phyloP scores from a whole-genome alignment of 1,139 yeast genomes.

The Lodderomyces beijingensis region DNA sequence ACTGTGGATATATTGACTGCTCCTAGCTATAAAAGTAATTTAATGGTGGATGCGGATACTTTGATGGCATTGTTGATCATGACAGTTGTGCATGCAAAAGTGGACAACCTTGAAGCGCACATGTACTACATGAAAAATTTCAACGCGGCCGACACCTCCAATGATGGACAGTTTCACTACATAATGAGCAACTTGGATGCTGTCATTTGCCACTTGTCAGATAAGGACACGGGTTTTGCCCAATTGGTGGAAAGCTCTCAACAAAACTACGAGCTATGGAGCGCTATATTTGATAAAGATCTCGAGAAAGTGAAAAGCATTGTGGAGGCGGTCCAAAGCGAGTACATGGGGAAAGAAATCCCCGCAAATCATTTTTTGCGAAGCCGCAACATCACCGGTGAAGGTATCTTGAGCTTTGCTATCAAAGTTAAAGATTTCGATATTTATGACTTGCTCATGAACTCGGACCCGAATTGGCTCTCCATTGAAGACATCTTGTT shows the following conservation, averaged over 20 bases:
- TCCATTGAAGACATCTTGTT: conserved; percentile 63
- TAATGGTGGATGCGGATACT: conserved; percentile 73
- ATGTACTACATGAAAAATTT: conserved; percentile 62
- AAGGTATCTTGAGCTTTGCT: conserved; percentile 59
- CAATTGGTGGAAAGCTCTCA: conserved; percentile 42
- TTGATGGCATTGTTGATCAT: conserved; percentile 68
- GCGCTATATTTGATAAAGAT: conserved; percentile 39
- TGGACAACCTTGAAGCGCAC: conserved; percentile 59
- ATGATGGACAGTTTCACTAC: conserved; percentile 39
- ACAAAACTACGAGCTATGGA: conserved; percentile 53
- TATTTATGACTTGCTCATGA: conserved; percentile 45
- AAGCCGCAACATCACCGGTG: conserved; percentile 60
- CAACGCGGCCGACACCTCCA: conserved; percentile 28
- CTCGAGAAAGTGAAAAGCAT: conserved; percentile 15
- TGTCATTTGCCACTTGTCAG: conserved; percentile 58
- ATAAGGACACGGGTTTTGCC: conserved; percentile 28
- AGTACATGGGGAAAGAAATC: conserved; percentile 19
- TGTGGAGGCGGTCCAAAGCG: conserved; percentile 17
- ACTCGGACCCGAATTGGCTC: conserved; percentile 41
- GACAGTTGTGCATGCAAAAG: conserved; percentile 63
- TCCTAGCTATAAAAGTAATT: conserved; percentile 8
- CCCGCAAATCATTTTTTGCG: conserved; percentile 41
- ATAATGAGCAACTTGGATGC: conserved; percentile 78
- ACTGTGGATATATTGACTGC: conserved; percentile 52
- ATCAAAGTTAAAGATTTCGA: conserved; percentile 39